Evolutionary conservation across 306 rosid species (phyloP).

Genomic region (Malus fusca): DNA sequence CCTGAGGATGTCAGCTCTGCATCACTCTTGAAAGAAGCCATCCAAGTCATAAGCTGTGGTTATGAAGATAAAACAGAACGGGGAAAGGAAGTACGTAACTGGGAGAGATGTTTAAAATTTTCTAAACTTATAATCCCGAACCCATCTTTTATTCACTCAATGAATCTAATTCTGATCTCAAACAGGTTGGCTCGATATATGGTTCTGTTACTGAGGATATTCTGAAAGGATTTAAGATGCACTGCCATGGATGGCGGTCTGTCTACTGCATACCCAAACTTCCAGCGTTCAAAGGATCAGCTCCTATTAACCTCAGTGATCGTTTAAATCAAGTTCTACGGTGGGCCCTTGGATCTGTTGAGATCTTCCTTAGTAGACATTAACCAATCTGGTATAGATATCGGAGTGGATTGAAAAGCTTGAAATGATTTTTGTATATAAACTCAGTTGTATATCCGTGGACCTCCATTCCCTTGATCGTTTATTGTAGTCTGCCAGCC

Average conservation of each 20-base stretch:
- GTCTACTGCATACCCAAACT: conserved; percentile 88
- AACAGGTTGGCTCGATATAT: conserved; percentile 95
- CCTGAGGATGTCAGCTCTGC: conserved; percentile 61
- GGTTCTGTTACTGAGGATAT: conserved; percentile 98
- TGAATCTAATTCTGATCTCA: conserved; percentile 15
- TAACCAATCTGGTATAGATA: conserved; percentile 96
- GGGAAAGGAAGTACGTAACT: conserved; percentile 81
- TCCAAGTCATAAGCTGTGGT: conserved; percentile 95
- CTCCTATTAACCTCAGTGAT: conserved; percentile 93
- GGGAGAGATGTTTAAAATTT: background rate
- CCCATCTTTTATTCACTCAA: background rate
- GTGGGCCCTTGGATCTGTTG: conserved; percentile 94
- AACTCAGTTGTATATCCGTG: conserved; percentile 88
- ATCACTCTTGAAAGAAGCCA: conserved; percentile 80
- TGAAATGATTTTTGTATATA: conserved; percentile 85
- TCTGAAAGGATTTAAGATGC: conserved; percentile 99
- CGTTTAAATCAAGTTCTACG: conserved; percentile 95
- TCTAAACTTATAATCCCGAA: background rate
- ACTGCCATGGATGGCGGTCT: conserved; percentile 98
- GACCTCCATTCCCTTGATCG: conserved; percentile 86
- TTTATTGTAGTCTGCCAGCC: conserved; percentile 89
- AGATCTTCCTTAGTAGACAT: conserved; percentile 87
- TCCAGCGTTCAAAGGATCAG: conserved; percentile 95
- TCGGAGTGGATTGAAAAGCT: conserved; percentile 74
- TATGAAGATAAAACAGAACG: conserved; percentile 96